Evolutionary conservation across 2,329 filamentous ascomycete species (phyloP).

Genomic region (Fusarium pseudoanthophilum): DNA sequence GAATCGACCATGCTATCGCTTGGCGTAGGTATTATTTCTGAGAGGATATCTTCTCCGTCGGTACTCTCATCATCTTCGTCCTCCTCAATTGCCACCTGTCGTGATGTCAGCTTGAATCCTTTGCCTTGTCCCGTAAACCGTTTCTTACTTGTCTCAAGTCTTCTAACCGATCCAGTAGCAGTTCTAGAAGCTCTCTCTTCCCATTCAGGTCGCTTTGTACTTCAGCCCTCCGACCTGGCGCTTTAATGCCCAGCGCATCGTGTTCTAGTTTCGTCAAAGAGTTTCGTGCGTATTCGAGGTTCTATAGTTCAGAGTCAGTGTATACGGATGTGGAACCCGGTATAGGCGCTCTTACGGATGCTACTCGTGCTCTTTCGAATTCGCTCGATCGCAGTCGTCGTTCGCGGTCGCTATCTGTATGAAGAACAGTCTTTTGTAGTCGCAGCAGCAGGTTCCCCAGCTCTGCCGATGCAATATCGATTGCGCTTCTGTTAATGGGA

Average conservation of each 20-base stretch:
- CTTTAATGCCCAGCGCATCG: conserved; percentile 69
- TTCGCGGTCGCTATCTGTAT: conserved; percentile 69
- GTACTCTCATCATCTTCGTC: conserved; percentile 56
- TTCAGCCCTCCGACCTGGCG: conserved; percentile 67
- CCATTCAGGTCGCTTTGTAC: conserved; percentile 70
- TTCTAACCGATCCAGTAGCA: conserved; percentile 71
- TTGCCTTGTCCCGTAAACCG: neutral
- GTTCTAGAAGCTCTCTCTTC: conserved; percentile 74
- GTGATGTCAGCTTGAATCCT: conserved; percentile 18
- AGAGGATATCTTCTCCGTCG: conserved; percentile 68
- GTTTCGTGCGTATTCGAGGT: conserved; percentile 76
- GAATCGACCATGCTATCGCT: conserved; percentile 62
- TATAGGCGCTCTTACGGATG: conserved; percentile 50
- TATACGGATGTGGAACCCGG: neutral
- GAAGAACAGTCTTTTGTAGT: conserved; percentile 72
- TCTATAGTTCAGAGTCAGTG: conserved; percentile 56
- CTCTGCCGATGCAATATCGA: conserved; percentile 55
- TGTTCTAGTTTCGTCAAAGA: conserved; percentile 78
- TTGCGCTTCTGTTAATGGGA: conserved; percentile 32
- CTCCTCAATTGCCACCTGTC: conserved; percentile 49
- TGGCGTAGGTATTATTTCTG: conserved; percentile 64
- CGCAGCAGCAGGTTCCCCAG: conserved; percentile 73
- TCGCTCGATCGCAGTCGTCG: conserved; percentile 67
- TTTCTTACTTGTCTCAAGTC: conserved; percentile 71
- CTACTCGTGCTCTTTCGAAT: conserved; percentile 67